A percentile compares a stretch with the other conserved stretches of the same genome.
phyloP scores from a whole-genome alignment of 306 rosid genomes.

The Trifolium subterraneum region DNA sequence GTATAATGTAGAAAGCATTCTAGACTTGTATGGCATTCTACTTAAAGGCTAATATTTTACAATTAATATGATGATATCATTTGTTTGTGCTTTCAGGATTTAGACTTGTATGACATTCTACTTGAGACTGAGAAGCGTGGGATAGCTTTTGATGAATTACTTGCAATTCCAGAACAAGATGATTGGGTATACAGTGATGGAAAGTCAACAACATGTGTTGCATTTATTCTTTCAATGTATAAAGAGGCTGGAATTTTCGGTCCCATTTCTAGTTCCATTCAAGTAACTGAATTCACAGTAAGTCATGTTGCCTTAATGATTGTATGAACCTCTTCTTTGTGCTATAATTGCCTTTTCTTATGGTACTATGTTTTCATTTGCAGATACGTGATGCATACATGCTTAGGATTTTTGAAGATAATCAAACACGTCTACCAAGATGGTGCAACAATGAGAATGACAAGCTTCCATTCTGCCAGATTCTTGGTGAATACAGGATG shows the following conservation, averaged over 20 bases:
- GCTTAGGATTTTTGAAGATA: constrained; percentile 83
- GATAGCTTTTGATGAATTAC: constrained; percentile 77
- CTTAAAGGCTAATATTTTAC: too few relatives aligned
- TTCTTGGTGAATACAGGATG: constrained; percentile 93
- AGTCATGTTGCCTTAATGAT: constrained; percentile 36
- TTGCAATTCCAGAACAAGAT: constrained; percentile 93
- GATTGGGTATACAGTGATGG: constrained; percentile 98
- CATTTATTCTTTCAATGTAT: constrained; percentile 92
- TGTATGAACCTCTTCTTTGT: not conserved
- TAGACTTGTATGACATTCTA: constrained; percentile 81
- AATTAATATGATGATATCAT: constrained; percentile 15
- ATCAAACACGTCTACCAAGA: constrained; percentile 78
- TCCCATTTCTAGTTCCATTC: constrained; percentile 71
- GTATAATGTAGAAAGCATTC: too few relatives aligned
- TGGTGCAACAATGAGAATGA: constrained; percentile 81
- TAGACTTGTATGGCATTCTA: too few relatives aligned
- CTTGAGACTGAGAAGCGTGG: constrained; percentile 83
- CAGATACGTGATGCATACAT: constrained; percentile 96
- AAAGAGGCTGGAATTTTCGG: constrained; percentile 91
- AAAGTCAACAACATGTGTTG: constrained; percentile 91
- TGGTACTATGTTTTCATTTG: constrained; percentile 1
- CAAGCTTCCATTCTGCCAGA: constrained; percentile 86
- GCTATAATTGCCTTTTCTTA: constrained; percentile 3
- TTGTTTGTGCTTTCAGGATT: constrained; percentile 54
- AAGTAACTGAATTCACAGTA: constrained; percentile 97